phyloP scores from a whole-genome alignment of 164 flowering plant genomes.

The Santalum album region DNA sequence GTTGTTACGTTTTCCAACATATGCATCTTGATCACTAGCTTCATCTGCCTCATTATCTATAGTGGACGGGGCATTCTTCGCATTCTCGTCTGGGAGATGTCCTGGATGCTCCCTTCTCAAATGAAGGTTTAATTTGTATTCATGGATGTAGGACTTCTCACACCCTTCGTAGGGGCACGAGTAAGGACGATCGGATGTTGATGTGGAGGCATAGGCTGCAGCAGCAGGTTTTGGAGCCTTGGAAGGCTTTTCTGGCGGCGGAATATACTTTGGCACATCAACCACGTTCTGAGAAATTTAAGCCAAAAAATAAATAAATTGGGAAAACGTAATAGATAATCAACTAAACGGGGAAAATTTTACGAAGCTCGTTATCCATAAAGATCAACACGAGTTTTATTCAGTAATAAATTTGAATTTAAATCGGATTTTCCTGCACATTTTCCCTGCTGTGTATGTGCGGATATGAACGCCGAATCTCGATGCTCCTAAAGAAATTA shows the following conservation, averaged over 20 bases:
- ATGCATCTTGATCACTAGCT: constrained; percentile 72
- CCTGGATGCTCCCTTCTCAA: constrained; percentile 86
- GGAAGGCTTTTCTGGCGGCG: constrained; percentile 51
- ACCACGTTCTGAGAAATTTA: constrained; percentile 27
- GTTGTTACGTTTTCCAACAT: constrained; percentile 37
- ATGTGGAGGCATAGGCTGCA: constrained; percentile 49
- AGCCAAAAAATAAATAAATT: no score
- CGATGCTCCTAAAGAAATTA: no score
- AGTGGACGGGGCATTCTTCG: constrained; percentile 34
- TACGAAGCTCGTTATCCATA: no score
- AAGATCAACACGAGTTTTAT: no score
- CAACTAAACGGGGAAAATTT: not conserved
- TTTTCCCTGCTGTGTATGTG: no score
- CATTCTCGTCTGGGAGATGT: constrained; percentile 65
- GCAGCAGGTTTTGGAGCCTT: constrained; percentile 47
- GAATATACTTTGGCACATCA: constrained; percentile 34
- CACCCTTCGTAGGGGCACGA: constrained; percentile 92
- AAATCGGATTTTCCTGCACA: no score
- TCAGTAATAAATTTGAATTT: no score
- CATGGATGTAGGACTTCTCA: constrained; percentile 88
- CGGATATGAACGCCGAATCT: no score
- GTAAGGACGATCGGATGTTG: constrained; percentile 84
- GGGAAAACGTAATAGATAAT: not conserved
- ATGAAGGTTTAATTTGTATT: constrained; percentile 94
- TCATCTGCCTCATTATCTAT: constrained; percentile 76